Base-by-base conservation (phyloP, 345 rosid genomes). In the Dimocarpus longan region DNA sequence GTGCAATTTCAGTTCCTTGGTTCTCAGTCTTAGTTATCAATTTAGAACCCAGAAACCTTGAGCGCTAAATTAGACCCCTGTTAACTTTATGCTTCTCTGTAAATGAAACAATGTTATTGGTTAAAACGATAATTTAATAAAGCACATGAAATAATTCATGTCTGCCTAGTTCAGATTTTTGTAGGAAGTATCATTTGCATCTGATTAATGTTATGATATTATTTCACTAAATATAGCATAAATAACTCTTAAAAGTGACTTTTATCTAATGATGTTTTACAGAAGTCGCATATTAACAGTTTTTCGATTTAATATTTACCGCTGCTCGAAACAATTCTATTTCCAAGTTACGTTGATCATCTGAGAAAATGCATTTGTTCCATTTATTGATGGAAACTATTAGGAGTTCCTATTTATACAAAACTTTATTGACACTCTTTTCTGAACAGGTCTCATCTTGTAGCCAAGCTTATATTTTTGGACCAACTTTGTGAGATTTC, bases 401-500 rank as follows among this genome's bases (percentile, higher is more conserved):
- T n/a, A 26, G 10, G 21, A 48, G 71, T 43, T 75, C 28, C 28
- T 37, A 6, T 67, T 65, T 42, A 13, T 21, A 16, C 42, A 18
- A 40, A 40, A 66, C 62, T 81, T 1, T 50, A 76, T 63, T 40
- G 76, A 43, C 46, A 44, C n/a, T 16, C 3, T 8, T 8, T 69
- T 71, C 13, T 85, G 9, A 50, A 78, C 92, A 95, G 98, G 81
- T 91, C 97, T 89, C 98, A 92, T 85, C 93, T 94, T 10, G 95
- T 94, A 32, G 95, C 98, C 15, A 94, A 94, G 89, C 90, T 97
- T 63, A 92, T 94, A 63, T 97, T 97, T 92, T 85, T 97, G 40
- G 99, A 97, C 85, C 98, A 94, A 88, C 89, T 97, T 40, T 97
- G 93, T 67, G 98, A 97, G 89, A 88, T 88, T 74, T 97, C 99